Conservation (phyloP, 208 protist species). For the Phytomonas sp. region DNA sequence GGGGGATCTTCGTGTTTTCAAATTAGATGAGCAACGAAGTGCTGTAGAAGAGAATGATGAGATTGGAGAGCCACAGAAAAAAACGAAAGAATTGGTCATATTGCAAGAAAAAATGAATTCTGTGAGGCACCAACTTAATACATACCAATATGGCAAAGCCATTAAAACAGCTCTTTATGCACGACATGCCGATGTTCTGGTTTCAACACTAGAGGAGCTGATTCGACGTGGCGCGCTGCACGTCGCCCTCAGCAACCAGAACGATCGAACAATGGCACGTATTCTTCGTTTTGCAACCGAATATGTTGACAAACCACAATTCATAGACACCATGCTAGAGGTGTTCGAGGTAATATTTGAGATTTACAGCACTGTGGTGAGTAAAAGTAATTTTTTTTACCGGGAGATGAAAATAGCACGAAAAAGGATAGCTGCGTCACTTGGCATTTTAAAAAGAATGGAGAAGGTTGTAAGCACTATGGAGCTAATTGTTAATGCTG, state of each 20-base stretch:
- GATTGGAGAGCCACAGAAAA: constrained; percentile 12
- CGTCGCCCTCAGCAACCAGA: constrained; percentile 74
- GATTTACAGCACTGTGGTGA: constrained; percentile 59
- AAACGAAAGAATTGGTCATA: constrained; percentile 23
- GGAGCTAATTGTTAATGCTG: constrained; percentile 72
- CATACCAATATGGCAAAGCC: constrained; percentile 70
- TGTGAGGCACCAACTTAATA: constrained; percentile 54
- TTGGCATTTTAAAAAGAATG: constrained; percentile 55
- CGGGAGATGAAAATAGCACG: constrained; percentile 63
- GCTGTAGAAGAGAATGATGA: constrained; percentile 17
- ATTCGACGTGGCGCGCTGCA: constrained; percentile 67
- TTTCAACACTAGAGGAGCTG: constrained; percentile 83
- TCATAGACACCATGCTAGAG: constrained; percentile 62
- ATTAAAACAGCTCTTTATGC: constrained; percentile 74
- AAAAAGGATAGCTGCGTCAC: constrained; percentile 43
- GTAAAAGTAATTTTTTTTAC: constrained; percentile 67
- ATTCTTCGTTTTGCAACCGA: constrained; percentile 68
- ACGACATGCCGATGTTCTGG: constrained; percentile 54
- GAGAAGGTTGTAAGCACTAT: constrained; percentile 63
- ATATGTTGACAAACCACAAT: constrained; percentile 67
- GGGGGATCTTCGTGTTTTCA: constrained; percentile 62
- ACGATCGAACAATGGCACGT: constrained; percentile 69
- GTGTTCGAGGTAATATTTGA: constrained; percentile 75
- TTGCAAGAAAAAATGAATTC: constrained; percentile 40
- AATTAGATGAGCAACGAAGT: constrained; percentile 7